Base-by-base conservation (phyloP, 768 basidiomycete species). In the Galerina sulciceps region DNA sequence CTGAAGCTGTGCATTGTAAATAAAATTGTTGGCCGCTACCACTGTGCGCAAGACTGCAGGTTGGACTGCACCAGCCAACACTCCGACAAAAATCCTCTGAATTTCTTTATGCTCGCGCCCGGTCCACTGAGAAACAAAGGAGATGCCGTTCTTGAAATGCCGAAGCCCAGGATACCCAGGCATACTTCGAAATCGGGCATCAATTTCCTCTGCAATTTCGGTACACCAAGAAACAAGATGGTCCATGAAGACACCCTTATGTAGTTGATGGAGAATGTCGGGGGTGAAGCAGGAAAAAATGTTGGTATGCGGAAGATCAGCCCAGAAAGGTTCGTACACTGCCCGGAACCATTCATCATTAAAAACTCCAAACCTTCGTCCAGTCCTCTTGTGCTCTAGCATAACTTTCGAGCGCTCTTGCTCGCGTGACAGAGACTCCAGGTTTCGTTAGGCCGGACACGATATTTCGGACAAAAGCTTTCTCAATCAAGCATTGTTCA, bases 191-290 rank as follows among this genome's bases (percentile, higher is more conserved):
- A 60, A 67, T 0, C 60, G 57, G 10, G 20, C 53, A 34, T 65
- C 64, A 0, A 59, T 22, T 31, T 64, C 63, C 0, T 14, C 51
- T 40, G 38, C 22, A 23, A 26, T 3, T 35, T 68, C 10, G 62
- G 9, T 58, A 40, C 1, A 58, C 76, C 79, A 82, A 1, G 53
- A 63, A 0, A 76, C 66, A 1, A 79, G 45, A 53, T 82, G 79
- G 43, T 81, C 76, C 45, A 77, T 78, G 71, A 83, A 80, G 15
- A 81, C 60, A 0, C 81, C 81, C 50, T 83, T 80, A 65, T 82
- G 77, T 0, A 84, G 63, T 59, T 84, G 80, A 62, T 84, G 82
- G 2, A 84, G 70, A n/a, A 78, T 41, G 58, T 82, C 78, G 0
- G 80, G 80, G 15, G 41, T 22, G 38, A 57, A 50, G 0, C 45